Evolutionary conservation across 768 basidiomycete genomes (phyloP).

Genomic region (Boletellus emodensis): DNA sequence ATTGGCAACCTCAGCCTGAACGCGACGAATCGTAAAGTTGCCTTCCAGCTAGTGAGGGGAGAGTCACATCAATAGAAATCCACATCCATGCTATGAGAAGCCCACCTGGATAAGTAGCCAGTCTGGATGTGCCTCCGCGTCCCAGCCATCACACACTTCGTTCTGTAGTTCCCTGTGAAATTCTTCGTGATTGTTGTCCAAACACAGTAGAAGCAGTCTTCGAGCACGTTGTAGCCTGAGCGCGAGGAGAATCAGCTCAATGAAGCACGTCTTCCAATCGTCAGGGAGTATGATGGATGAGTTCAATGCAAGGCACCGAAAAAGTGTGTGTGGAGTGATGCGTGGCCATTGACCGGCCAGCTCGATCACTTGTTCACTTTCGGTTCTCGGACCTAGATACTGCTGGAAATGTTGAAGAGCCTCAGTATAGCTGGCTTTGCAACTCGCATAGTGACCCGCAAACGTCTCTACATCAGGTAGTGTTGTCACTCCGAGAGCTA

Average conservation of each 20-base stretch:
- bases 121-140: slow-evolving; percentile 27
- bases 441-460: slow-evolving; percentile 5
- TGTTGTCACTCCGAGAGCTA: not conserved
- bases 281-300: slow-evolving; percentile 11
- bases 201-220: slow-evolving; percentile 28
- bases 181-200: slow-evolving; percentile 26
- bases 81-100: not conserved
- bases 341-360: slow-evolving; percentile 37
- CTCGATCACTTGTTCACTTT: slow-evolving; percentile 15
- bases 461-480: slow-evolving; percentile 4
- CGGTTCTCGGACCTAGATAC: slow-evolving; percentile 12
- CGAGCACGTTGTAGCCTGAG: slow-evolving; percentile 37
- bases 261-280: slow-evolving; percentile 31
- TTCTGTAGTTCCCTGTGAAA: slow-evolving; percentile 28
- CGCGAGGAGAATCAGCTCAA: slow-evolving; percentile 25
- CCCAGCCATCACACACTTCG: slow-evolving; percentile 19
- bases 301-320: slow-evolving; percentile 29
- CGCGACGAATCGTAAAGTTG: slow-evolving; percentile 39
- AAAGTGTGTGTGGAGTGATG: slow-evolving; percentile 28
- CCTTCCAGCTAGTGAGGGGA: slow-evolving; percentile 38
- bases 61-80: not conserved
- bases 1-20: slow-evolving; percentile 40
- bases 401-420: not conserved
- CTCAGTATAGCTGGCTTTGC: slow-evolving; percentile 2
- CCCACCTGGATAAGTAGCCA: slow-evolving; percentile 46